Conservation (phyloP, 1,284 basidiomycete species). For the Chiua sp. region DNA sequence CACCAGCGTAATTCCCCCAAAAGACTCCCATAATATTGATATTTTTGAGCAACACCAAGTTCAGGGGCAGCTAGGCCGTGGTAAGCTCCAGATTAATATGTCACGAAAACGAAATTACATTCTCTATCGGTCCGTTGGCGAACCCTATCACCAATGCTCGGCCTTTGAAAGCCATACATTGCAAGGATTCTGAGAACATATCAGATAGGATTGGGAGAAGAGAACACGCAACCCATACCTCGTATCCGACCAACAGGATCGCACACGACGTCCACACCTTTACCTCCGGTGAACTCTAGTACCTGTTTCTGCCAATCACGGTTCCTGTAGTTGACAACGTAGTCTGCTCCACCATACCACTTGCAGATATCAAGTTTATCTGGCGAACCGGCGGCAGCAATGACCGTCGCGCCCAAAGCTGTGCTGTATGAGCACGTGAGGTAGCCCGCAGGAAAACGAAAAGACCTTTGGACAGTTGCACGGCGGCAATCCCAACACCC, state of each 20-base stretch:
- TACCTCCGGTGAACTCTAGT: constrained; percentile 73
- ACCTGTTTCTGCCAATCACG: constrained; percentile 80
- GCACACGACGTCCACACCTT: constrained; percentile 88
- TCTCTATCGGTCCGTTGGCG: constrained; percentile 89
- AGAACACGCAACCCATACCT: constrained; percentile 46
- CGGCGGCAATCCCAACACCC: constrained; percentile 91
- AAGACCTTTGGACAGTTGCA: constrained; percentile 87
- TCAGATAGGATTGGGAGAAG: not conserved
- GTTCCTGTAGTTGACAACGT: constrained; percentile 68
- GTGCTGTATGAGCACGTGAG: constrained; percentile 21
- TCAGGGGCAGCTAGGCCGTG: constrained; percentile 73
- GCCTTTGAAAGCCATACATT: constrained; percentile 96
- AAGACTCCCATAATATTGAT: constrained; percentile 82
- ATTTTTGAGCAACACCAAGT: constrained; percentile 89
- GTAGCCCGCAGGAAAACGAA: not conserved
- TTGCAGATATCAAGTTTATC: constrained; percentile 73
- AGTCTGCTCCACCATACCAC: constrained; percentile 73
- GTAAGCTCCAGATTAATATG: constrained; percentile 2
- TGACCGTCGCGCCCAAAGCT: constrained; percentile 81
- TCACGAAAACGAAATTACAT: constrained; percentile 50
- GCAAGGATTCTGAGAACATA: constrained; percentile 62
- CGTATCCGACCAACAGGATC: constrained; percentile 87
- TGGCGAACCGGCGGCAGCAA: constrained; percentile 77
- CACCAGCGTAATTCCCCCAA: constrained; percentile 84
- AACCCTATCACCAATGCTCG: constrained; percentile 93